Base-by-base conservation (phyloP, 768 basidiomycete species). In the Tephrocybe sp. region DNA sequence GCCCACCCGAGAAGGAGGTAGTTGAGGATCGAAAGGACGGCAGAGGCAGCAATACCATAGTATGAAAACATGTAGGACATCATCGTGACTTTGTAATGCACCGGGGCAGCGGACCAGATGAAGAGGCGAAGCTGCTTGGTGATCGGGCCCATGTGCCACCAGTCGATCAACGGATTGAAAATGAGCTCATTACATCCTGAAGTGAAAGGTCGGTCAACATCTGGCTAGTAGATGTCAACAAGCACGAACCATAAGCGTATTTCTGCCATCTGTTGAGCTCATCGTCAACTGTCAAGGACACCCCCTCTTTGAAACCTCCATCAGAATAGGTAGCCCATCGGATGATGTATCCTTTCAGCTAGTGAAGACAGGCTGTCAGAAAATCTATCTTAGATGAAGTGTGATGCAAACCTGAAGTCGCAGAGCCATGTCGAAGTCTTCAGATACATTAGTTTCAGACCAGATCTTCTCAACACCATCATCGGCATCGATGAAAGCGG, bases 231-330 rank as follows among this genome's bases (percentile, higher is more conserved):
- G n/a, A n/a, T n/a, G n/a, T n/a, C n/a, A n/a, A n/a, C n/a, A 30
- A 30, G 5, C 28, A 30, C 28, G 11, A 30, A 30, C 75, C 83
- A 77, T 68, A 85, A 44, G 81, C 68, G 56, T 79, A 80, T 55
- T 94, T 95, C 53, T 93, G 90, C 93, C 93, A 96, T 2, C 93
- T 69, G 60, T 93, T 93, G 41, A 94, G 67, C 64, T 96, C 93
- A 64, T 95, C 93, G 51, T 93, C 92, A 57, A 84, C 81, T 3
- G 88, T 93, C 24, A 96, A 74, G 0, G 87, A 88, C 24, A 96
- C 93, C 57, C 93, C 93, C 65, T 96, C 93, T 70, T 93, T 88
- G 76, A 94, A 96, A 3, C 76, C 85, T 26, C 89, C 84, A n/a
- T 85, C 75, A 1, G 84, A 85, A 65, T 95, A 95, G 1, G 89